Base-by-base conservation (phyloP, 345 rosid species). In the Salix purpurea region DNA sequence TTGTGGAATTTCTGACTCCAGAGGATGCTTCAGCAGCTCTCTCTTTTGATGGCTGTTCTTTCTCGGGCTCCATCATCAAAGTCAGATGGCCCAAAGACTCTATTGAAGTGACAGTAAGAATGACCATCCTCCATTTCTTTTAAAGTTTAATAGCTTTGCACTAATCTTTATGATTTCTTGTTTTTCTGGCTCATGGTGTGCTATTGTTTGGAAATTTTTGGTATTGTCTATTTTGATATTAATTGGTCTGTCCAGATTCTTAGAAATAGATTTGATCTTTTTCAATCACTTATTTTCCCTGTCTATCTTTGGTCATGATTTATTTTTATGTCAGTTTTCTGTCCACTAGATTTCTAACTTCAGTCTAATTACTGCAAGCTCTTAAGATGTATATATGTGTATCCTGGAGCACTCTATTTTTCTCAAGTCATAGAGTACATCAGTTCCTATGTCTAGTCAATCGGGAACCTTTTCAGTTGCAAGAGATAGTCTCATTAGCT, bases 11-110 rank as follows among this genome's bases (percentile, higher is more conserved):
- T 86, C 95, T 93, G 77, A 93, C 98, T 36, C 94, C 98, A 23
- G 90, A 93, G 84, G 98, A 96, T 89, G 96, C 98, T 65, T 88
- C 97, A 69, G 89, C 95, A 81, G 98, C 97, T 71, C 92, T 93
- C 81, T 89, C 90, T 76, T 86, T 89, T 76, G 92, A 93, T 85
- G 97, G 98, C 76, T 65, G 79, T 79, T 82, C 76, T 73, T 88
- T 92, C 79, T 88, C 77, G 72, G 96, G 92, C 42, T 86, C 91
- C 74, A 68, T 76, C 80, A 87, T 93, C 76, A 96, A 84, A 86
- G 85, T 93, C 77, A 89, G 94, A 79, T 95, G 95, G 34, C 98
- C 99, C 66, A 93, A 88, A 72, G 97, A 93, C 84, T 96, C 83
- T 78, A 89, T 86, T 77, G 92, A 90, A 83, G 80, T 88, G 89